Evolutionary conservation across 1,284 basidiomycete species (phyloP), one percentile per base, ranked within the genome.

Genomic region (Lignosus rhinocerotis): DNA sequence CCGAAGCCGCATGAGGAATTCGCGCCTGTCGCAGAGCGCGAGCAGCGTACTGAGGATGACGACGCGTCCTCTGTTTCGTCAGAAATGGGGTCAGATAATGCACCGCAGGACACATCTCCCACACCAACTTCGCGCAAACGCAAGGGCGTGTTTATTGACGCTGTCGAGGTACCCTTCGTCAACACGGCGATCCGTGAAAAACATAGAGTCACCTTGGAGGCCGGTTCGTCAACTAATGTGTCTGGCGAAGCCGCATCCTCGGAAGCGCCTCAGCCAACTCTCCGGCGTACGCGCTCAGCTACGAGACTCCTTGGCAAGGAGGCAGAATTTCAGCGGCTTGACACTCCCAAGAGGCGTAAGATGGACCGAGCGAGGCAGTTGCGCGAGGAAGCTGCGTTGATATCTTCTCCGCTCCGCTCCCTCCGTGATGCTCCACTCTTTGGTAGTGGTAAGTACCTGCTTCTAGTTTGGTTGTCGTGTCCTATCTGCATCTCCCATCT

Each of bases 131-230:
- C 63, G 41, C 75, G 73, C 59, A 84, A 81, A 66, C 80, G 81
- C 51, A 80, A 77, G 68, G 71, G 80, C 25, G 66, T 77, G 3
- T 66, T 83, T 61, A 72, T 86, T 71, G 86, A 87, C 21, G 78
- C 79, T 2, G 84, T 86, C 7, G 78, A 82, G 52, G 75, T 86
- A 41, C 81, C 82, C 33, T 55, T 59, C 2, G 53, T 61, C 50
- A 32, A 49, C 17, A 48, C 61, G 6, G 50, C 67, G 7, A 45
- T 53, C 52, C 50, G 44, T 7, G 21, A 17, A 6, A 56, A 57
- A 55, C 58, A 60, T 25, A 48, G 53, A 14, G 45, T 30, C 11
- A 54, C 55, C 49, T 36, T 41, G 33, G 7, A 51, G 30, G 41
- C 49, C 5, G 43, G 46, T 25, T 39, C 39, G 39, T 17, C 60